phyloP scores from a whole-genome alignment of 805 yeast genomes.

The Ogataea neopini region DNA sequence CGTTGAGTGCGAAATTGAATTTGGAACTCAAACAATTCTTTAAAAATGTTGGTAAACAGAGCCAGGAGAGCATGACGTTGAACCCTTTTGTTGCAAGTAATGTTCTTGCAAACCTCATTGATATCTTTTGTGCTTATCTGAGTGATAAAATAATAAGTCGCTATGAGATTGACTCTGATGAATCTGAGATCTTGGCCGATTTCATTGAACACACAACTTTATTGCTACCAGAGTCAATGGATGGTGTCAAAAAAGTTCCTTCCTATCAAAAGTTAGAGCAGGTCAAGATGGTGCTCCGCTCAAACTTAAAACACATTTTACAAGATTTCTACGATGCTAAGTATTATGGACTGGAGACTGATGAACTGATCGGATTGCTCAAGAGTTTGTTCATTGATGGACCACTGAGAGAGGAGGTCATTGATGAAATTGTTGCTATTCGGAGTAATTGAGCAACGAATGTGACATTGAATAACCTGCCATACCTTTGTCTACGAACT shows the following conservation, averaged over 20 bases:
- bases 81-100: conserved; percentile 27
- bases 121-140: conserved; percentile 21
- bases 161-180: conserved; percentile 35
- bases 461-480: too few species aligned
- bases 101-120: conserved; percentile 19
- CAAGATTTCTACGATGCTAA: conserved; percentile 53
- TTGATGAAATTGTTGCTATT: conserved; percentile 47
- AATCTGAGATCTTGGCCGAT: conserved; percentile 28
- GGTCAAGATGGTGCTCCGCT: conserved; percentile 27
- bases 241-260: conserved; percentile 22
- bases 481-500: too few species aligned
- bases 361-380: conserved; percentile 45
- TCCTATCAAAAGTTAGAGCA: conserved; percentile 33
- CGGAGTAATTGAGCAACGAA: conserved; percentile 28
- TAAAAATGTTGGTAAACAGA: conserved; percentile 13
- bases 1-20: conserved; percentile 10
- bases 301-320: conserved; percentile 47
- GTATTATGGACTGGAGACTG: conserved; percentile 48
- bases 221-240: conserved; percentile 7
- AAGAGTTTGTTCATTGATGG: conserved; percentile 48
- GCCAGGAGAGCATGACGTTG: conserved; percentile 15
- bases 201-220: conserved; percentile 15
- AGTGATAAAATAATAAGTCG: conserved; percentile 24
- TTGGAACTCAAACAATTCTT: conserved; percentile 18
- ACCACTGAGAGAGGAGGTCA: conserved; percentile 43